phyloP scores from a whole-genome alignment of 306 rosid genomes.

The Corylus americana region DNA sequence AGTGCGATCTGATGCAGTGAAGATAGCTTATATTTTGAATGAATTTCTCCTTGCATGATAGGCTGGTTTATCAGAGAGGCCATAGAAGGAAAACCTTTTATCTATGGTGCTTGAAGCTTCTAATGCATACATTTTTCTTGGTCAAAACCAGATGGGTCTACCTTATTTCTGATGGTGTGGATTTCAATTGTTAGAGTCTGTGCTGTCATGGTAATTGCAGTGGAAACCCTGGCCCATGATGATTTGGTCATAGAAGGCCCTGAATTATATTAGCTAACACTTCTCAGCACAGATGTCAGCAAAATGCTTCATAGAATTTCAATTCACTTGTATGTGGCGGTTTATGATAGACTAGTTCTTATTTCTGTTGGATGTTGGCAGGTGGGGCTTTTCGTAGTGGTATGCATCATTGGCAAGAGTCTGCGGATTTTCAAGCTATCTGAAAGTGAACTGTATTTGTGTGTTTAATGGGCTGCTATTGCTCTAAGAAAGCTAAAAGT shows the following conservation, averaged over 20 bases:
- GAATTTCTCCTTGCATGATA: not conserved
- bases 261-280: not conserved
- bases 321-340: not conserved
- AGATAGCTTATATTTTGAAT: not conserved
- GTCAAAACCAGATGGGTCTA: not conserved
- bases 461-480: constrained; percentile 69
- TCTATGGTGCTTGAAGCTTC: not conserved
- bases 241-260: not conserved
- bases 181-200: not conserved
- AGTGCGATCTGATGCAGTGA: not conserved
- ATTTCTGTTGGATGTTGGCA: constrained; percentile 20
- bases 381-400: constrained; percentile 19
- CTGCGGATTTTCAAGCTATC: constrained; percentile 15
- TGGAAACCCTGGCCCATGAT: not conserved
- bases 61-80: not conserved
- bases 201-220: not conserved
- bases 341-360: constrained; percentile 11
- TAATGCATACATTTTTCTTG: not conserved
- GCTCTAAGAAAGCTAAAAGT: constrained; percentile 44
- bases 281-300: not conserved
- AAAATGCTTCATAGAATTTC: not conserved
- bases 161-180: not conserved
- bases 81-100: not conserved
- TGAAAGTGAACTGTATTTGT: constrained; percentile 35
- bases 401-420: constrained; percentile 25